Evolutionary conservation across 2,329 filamentous ascomycete genomes (phyloP), one percentile per base, ranked within the genome.

Genomic region (Cercospora sesami): DNA sequence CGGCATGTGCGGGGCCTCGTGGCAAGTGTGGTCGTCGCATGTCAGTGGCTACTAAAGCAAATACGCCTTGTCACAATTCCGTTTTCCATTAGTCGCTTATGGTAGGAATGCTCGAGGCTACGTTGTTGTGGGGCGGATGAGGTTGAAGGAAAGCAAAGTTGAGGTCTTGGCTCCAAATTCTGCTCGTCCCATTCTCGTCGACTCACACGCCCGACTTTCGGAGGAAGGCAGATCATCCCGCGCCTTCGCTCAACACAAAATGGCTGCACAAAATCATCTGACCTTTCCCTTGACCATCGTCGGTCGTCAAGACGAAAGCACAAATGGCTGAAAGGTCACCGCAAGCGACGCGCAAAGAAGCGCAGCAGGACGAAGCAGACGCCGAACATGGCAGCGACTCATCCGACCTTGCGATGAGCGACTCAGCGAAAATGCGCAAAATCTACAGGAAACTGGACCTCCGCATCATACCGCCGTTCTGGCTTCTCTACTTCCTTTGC

Each of bases 401-500:
- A 21, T 55, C 51, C 4, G 51, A 58, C 14, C 30, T 18, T 4
- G 26, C 51, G 12, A 48, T 48, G 21, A 63, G 36, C 48, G 61
- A 68, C 21, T 57, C 65, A 39, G 51, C 62, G 6, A 66, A 69
- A 5, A 71, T 74, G 57, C 69, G 66, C 12, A 51, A 63, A 23
- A 69, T 75, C 58, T 75, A 74, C 57, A 68, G 69, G 31, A 72
- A 74, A 42, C 70, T 78, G 18, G 76, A 78, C 33, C 53, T 72
- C 5, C 66, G 75, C 14, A 78, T 78, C 30, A 76, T 78, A 18
- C 76, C 76, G 86, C 92, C 93, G 31, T 94, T 97, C 80, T 97
- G 93, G 93, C 79, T 90, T 16, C 85, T 97, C 16, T 97, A 97
- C 82, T 97, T 97, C 78, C 86, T 97, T 71, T 95, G 92, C 84